Base-by-base conservation (phyloP, 129 eudicot species). In the Helichrysum umbraculigerum region DNA sequence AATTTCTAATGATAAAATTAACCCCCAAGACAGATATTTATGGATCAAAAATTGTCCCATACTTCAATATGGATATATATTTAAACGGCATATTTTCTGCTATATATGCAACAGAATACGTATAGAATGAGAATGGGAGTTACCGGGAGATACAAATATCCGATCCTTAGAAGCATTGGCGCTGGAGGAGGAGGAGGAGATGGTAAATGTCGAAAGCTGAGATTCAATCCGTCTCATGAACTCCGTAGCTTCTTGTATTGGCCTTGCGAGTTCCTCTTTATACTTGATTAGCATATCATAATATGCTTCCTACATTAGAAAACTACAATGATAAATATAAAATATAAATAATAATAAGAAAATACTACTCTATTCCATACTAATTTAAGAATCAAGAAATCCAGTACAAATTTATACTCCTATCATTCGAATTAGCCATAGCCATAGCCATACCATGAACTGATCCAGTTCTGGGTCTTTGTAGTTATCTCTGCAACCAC, bases 381-480 rank as follows among this genome's bases (percentile, higher is more conserved):
- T 25, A 25, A 25, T 9, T 9, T 41, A 41, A 17, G 17, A 54
- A 54, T 5, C 60, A 54, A 54, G 19, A 5, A 17, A 17, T 19
- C 22, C 39, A 62, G 35, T 14, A 62, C n/a, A 25, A 14, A 3
- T 6, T 25, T 2, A 22, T 21, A 25, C 28, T 25, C 28, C 28
- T 25, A 12, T 25, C 16, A 63, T 33, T 32, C 17, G 8, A 0
- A n/a, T 52, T 4, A 58, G 14, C 14, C 47, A 41, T 10, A 9
- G 41, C 41, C 9, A 35, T 35, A 35, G 0, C 20, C 29, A 37
- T 78, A 92, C 98, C 98, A 92, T 92, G 81, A 92, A 92, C 76
- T 92, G 98, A 72, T 92, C 98, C 5, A 92, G 96, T 80, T 92
- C 98, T 2, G 98, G 98, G 75, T 92, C 98, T 76, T 92, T 92